A percentile compares a stretch with the other conserved stretches of the same genome.
phyloP scores from a whole-genome alignment of 2,329 filamentous ascomycete species.

The Thelonectria blattea region DNA sequence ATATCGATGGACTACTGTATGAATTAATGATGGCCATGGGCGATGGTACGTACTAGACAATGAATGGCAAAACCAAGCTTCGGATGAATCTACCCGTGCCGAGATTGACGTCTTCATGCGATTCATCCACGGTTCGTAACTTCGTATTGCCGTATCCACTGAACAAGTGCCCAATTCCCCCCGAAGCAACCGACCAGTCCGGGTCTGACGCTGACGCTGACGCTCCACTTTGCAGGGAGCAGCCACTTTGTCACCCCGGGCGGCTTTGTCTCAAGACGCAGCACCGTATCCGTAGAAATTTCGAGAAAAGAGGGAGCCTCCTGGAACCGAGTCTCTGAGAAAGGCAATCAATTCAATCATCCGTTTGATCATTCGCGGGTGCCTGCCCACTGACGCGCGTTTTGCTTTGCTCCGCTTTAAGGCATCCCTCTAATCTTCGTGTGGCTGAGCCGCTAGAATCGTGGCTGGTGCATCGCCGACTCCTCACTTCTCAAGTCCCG shows the following conservation, averaged over 20 bases:
- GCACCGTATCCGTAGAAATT: slow-evolving; percentile 16
- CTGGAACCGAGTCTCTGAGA: slow-evolving; percentile 1
- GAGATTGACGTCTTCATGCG: slow-evolving; percentile 6
- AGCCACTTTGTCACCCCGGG: not conserved
- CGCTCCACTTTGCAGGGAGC: slow-evolving; percentile 12
- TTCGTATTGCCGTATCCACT: slow-evolving; percentile 23
- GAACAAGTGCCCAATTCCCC: slow-evolving; percentile 1
- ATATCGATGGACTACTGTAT: slow-evolving; percentile 27
- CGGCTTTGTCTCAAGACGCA: too few species aligned
- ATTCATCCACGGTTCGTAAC: slow-evolving; percentile 1
- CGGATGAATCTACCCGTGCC: slow-evolving; percentile 5
- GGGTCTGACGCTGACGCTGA: slow-evolving; percentile 4
- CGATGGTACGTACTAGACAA: slow-evolving; percentile 16
- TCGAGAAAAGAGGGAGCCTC: slow-evolving; percentile 14
- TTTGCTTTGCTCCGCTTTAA: slow-evolving; percentile 6
- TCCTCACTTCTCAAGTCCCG: not conserved
- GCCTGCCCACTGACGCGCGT: slow-evolving; percentile 14
- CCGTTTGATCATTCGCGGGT: not conserved
- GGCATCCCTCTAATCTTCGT: not conserved
- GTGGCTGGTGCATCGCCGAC: slow-evolving; percentile 31
- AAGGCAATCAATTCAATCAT: not conserved
- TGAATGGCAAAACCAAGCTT: slow-evolving; percentile 13
- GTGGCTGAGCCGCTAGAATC: slow-evolving; percentile 6
- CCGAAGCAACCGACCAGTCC: slow-evolving; percentile 3
- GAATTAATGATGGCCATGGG: slow-evolving; percentile 26